Base-by-base conservation (phyloP, 306 rosid genomes). In the Lupinus albus region DNA sequence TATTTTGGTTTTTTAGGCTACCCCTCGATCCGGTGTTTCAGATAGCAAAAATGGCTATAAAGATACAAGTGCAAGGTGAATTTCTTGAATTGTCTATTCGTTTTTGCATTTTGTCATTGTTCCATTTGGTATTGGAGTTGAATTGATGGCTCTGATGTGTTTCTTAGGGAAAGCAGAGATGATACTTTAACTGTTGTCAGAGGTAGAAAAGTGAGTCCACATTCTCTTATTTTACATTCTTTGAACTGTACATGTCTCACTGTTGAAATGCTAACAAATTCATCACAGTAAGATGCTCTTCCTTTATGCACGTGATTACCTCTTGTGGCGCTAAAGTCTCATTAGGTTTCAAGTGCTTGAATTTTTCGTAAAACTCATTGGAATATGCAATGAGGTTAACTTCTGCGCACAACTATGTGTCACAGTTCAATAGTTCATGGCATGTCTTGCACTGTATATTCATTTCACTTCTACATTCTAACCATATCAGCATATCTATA, bases 191-290 rank as follows among this genome's bases (percentile, higher is more conserved):
- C 70, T 6, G 35, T 79, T 20, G 62, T 92, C 39, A 78, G 83
- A 77, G 88, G 82, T 64, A 77, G 95, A 65, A 88, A 85, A 69
- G 98, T 93, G 82, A 83, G 91, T 36, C 17, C 45, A 18, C 67
- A 42, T 63, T 80, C 61, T 69, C 69, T 38, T 49, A 6, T 35
- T 50, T 54, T 41, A 39, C 21, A 46, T 28, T 4, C 41, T 66
- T 71, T 66, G 66, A 52, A 18, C 33, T 68, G 49, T 8, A 8
- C 12, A 18, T 62, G 17, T 38, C 20, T 55, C 59, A 35, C 4
- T 15, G 47, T 56, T 18, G 14, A 67, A 13, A 16, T 63, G 45
- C 33, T 39, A 15, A 60, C 35, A 42, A 66, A 60, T 60, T 53
- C 17, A 52, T 51, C 17, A 41, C 11, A 18, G 11, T 41, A 32